A percentile compares a stretch with the other conserved stretches of the same genome.
phyloP scores from a whole-genome alignment of 805 yeast genomes.

The Metschnikowia chrysomelidarum region DNA sequence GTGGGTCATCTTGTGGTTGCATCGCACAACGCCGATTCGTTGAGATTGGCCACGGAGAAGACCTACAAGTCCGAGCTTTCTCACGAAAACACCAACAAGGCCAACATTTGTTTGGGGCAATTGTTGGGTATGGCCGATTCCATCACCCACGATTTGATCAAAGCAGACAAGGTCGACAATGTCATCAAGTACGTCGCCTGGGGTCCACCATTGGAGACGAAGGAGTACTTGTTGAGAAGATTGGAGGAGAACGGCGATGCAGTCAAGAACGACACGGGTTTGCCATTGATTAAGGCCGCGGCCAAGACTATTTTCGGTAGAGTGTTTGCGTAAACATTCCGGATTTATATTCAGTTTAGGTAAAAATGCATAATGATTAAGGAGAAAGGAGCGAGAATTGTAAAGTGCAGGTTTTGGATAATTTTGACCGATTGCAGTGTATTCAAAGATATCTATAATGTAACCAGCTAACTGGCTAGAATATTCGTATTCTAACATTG shows the following conservation, averaged over 20 bases:
- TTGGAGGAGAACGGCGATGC: conserved; percentile 96
- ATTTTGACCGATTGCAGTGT: neutral
- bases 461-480: too few relatives aligned
- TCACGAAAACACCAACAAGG: conserved; percentile 25
- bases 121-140: conserved; percentile 95
- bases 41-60: conserved; percentile 63
- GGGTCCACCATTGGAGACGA: conserved; percentile 96
- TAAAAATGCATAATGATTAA: conserved; percentile 9
- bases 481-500: too few relatives aligned
- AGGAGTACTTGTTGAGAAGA: conserved; percentile 84
- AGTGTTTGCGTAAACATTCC: conserved; percentile 6
- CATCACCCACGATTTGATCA: conserved; percentile 71
- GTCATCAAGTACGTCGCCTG: conserved; percentile 94
- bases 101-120: conserved; percentile 83
- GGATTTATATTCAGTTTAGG: too few relatives aligned
- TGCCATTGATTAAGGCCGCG: conserved; percentile 63
- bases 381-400: too few relatives aligned
- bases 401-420: too few relatives aligned
- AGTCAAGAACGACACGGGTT: conserved; percentile 80
- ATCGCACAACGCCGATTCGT: conserved; percentile 82
- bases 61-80: conserved; percentile 28
- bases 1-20: conserved; percentile 86
- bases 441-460: too few relatives aligned
- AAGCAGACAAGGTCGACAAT: conserved; percentile 62
- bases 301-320: conserved; percentile 8